Evolutionary conservation across 1,139 yeast species (phyloP).

Genomic region (Suhomyces choctaworum): DNA sequence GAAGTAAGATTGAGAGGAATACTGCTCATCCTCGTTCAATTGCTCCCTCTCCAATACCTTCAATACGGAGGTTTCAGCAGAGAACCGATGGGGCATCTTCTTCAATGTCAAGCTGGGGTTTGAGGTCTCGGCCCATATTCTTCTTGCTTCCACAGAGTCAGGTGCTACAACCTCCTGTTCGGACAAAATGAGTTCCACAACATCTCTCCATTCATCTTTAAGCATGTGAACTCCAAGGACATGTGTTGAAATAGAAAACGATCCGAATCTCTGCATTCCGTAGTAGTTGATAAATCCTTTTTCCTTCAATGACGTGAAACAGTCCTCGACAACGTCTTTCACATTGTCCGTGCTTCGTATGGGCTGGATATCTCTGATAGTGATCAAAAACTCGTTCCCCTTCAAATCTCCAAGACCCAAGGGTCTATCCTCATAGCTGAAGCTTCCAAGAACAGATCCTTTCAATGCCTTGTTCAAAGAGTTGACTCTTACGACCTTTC

Average conservation of each 20-base stretch:
- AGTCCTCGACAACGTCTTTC: conserved; percentile 45
- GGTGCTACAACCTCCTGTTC: conserved; percentile 86
- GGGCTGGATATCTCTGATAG: conserved; percentile 67
- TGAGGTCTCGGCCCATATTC: conserved; percentile 73
- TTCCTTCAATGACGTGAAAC: conserved; percentile 58
- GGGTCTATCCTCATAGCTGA: conserved; percentile 61
- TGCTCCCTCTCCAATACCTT: conserved; percentile 52
- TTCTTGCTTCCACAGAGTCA: conserved; percentile 78
- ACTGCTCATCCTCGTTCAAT: conserved; percentile 48
- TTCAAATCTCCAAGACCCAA: conserved; percentile 76
- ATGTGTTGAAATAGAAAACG: conserved; percentile 91
- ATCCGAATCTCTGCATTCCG: conserved; percentile 98
- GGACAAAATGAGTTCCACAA: conserved; percentile 73
- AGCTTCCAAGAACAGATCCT: conserved; percentile 77
- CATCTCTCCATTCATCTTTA: conserved; percentile 74
- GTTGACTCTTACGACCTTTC: conserved; percentile 76
- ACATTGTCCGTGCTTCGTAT: conserved; percentile 31
- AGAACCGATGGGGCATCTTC: conserved; percentile 81
- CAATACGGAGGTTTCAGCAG: conserved; percentile 79
- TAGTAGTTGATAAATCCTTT: conserved; percentile 89
- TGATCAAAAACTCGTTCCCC: conserved; percentile 87
- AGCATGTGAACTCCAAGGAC: conserved; percentile 73
- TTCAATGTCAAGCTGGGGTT: conserved; percentile 66
- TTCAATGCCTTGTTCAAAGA: conserved; percentile 72
- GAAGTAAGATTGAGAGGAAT: conserved; percentile 55